These are phyloP conservation scores for Orbilia quercus DNA, from an alignment of 2,329 filamentous ascomycete species.

Conservation along the genomic window DNA sequence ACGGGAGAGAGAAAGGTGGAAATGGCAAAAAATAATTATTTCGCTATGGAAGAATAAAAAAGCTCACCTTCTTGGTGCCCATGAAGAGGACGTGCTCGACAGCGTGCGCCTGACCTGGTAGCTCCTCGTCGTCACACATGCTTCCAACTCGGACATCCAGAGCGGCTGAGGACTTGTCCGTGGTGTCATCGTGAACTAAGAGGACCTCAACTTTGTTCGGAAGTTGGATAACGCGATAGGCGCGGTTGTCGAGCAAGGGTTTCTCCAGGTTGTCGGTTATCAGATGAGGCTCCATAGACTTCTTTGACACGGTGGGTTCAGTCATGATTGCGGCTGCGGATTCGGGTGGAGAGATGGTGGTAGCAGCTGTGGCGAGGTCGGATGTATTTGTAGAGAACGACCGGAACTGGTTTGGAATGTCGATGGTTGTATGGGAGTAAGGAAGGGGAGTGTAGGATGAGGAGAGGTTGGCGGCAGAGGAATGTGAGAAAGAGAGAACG, in stretches of 20 bases:
- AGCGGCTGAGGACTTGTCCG: constrained; percentile 95
- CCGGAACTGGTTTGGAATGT: constrained; percentile 30
- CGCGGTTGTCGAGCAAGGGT: constrained; percentile 83
- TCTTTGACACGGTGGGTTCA: constrained; percentile 39
- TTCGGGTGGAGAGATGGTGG: constrained; percentile 1
- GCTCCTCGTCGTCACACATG: constrained; percentile 89
- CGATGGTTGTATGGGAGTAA: constrained; percentile 13
- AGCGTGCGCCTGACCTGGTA: constrained; percentile 82
- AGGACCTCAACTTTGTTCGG: constrained; percentile 89
- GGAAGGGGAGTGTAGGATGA: constrained; percentile 10
- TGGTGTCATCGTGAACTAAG: constrained; percentile 91
- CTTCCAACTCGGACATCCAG: constrained; percentile 96
- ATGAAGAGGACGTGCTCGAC: constrained; percentile 98
- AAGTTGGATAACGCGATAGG: constrained; percentile 86
- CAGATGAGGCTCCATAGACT: constrained; percentile 47
- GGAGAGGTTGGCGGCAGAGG: constrained; percentile 19
- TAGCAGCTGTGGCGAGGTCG: background rate
- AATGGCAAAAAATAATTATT: background rate
- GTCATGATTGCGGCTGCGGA: constrained; percentile 20
- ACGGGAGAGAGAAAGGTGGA: background rate
- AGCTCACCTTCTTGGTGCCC: constrained; percentile 88
- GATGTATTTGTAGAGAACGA: constrained; percentile 42
- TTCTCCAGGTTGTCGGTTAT: constrained; percentile 81
- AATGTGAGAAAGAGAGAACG: constrained; percentile 18
- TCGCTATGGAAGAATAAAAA: constrained; percentile 54